Evolutionary conservation across 352 stramenopile species (phyloP).

Genomic region (Phytophthora pinifolia): DNA sequence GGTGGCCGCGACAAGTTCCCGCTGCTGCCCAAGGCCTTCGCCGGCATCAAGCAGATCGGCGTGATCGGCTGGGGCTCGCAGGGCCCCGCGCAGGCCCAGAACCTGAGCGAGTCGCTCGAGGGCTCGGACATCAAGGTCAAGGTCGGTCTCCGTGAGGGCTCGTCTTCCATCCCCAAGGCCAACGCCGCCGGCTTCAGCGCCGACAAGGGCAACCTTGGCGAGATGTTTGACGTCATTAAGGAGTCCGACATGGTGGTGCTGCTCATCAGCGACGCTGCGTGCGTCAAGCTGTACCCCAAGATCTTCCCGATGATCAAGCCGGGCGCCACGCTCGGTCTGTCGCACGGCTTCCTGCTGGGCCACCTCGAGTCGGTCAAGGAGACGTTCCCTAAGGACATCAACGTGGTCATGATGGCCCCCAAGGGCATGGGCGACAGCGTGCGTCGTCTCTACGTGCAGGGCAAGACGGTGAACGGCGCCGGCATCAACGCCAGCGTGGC

Average conservation of each 20-base stretch:
- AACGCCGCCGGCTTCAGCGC: constrained; percentile 92
- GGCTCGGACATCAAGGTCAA: constrained; percentile 74
- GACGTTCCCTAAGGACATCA: constrained; percentile 95
- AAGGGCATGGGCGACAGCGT: constrained; percentile 98
- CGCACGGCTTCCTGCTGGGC: constrained; percentile 96
- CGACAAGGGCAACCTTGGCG: constrained; percentile 92
- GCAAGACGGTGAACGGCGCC: constrained; percentile 97
- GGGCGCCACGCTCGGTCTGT: constrained; percentile 95
- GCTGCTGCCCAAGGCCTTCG: constrained; percentile 95
- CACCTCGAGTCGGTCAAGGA: constrained; percentile 96
- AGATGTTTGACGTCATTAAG: constrained; percentile 96
- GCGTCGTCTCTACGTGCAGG: constrained; percentile 97
- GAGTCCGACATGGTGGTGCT: constrained; percentile 97
- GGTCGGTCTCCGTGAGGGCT: constrained; percentile 86
- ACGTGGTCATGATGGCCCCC: constrained; percentile 98
- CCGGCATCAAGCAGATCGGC: constrained; percentile 96
- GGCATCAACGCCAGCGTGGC: constrained; percentile 97
- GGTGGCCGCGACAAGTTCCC: constrained; percentile 93
- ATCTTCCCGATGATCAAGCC: constrained; percentile 96
- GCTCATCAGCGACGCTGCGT: constrained; percentile 96
- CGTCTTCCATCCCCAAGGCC: constrained; percentile 79
- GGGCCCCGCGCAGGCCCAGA: constrained; percentile 96
- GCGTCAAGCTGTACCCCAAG: constrained; percentile 96
- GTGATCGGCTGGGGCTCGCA: constrained; percentile 98
- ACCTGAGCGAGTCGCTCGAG: constrained; percentile 96